A percentile compares a stretch with the other conserved stretches of the same genome.
phyloP scores from a whole-genome alignment of 2,329 filamentous ascomycete species.

The Delphinella strobiligena region DNA sequence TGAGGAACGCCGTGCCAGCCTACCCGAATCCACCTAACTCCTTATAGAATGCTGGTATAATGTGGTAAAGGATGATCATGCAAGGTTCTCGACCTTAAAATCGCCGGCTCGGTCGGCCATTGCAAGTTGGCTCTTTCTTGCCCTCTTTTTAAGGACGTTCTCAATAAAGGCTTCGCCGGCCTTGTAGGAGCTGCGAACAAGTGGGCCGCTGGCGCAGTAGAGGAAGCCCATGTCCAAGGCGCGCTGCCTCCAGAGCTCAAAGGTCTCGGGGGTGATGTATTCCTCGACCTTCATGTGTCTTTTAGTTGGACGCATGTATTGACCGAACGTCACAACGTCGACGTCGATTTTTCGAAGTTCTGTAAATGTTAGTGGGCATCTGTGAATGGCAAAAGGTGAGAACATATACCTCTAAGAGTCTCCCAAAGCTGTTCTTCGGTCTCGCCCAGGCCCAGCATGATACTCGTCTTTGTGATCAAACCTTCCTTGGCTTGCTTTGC shows the following conservation, averaged over 20 bases:
- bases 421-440: slow-evolving; percentile 76
- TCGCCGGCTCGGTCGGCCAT: slow-evolving; percentile 18
- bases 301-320: slow-evolving; percentile 99
- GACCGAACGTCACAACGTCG: slow-evolving; percentile 96
- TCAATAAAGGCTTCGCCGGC: slow-evolving; percentile 97
- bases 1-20: slow-evolving; percentile 1
- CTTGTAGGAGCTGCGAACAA: slow-evolving; percentile 94
- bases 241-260: slow-evolving; percentile 81
- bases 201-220: slow-evolving; percentile 85
- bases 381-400: not conserved
- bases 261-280: slow-evolving; percentile 83
- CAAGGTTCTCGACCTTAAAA: slow-evolving; percentile 8
- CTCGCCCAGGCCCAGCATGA: slow-evolving; percentile 94
- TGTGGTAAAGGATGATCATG: not conserved
- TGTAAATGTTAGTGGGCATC: slow-evolving; percentile 15
- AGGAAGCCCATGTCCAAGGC: slow-evolving; percentile 92
- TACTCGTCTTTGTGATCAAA: slow-evolving; percentile 95
- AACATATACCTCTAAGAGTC: slow-evolving; percentile 54
- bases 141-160: slow-evolving; percentile 84
- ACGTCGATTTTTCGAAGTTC: slow-evolving; percentile 71
- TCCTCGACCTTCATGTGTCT: slow-evolving; percentile 93
- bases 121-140: slow-evolving; percentile 22
- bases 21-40: not conserved
- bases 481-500: slow-evolving; percentile 66
- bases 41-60: not conserved